phyloP scores from a whole-genome alignment of 192 early-diverging fungal species.

The Podila minutissima region DNA sequence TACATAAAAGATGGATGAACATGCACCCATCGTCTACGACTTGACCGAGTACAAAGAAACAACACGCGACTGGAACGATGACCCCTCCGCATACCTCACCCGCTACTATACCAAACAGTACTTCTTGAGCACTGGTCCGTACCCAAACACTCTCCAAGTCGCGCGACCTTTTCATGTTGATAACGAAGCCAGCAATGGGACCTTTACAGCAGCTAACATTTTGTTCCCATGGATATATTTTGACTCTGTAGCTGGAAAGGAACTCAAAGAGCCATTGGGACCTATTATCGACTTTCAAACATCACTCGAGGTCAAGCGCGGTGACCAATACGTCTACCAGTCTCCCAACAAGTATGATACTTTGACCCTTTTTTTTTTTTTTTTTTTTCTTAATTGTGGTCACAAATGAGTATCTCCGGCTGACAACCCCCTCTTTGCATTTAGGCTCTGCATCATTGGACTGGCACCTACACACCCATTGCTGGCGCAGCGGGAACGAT shows the following conservation, averaged over 20 bases:
- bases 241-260: constrained; percentile 22
- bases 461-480: constrained; percentile 41
- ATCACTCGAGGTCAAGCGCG: constrained; percentile 21
- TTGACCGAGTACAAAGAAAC: constrained; percentile 36
- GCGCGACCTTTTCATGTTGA: not conserved
- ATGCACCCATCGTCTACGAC: constrained; percentile 50
- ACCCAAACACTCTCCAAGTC: not conserved
- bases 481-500: constrained; percentile 20
- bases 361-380: not conserved
- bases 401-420: not conserved
- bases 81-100: constrained; percentile 33
- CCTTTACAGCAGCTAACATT: no score
- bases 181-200: no score
- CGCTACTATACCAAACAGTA: constrained; percentile 48
- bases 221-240: not conserved
- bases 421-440: not conserved
- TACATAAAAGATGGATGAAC: constrained; percentile 30
- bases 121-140: constrained; percentile 30
- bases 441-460: constrained; percentile 31
- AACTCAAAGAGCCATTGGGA: not conserved
- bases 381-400: not conserved
- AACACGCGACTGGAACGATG: constrained; percentile 26
- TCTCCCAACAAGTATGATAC: constrained; percentile 39
- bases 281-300: constrained; percentile 32
- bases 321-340: constrained; percentile 44